phyloP scores from a whole-genome alignment of 2,329 filamentous ascomycete species.

The Diaporthe batatas region DNA sequence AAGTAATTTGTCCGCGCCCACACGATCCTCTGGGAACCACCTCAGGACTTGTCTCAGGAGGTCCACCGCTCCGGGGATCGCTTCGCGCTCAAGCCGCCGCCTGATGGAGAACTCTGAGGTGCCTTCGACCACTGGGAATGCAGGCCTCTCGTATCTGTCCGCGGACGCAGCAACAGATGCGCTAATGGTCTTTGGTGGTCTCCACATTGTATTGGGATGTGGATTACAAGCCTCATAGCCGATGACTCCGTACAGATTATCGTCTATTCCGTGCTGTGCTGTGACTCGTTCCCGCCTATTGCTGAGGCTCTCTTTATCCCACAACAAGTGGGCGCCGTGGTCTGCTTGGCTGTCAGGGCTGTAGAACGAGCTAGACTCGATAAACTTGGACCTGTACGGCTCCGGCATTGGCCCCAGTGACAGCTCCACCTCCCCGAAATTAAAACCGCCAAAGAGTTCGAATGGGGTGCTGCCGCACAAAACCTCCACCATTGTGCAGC shows the following conservation, averaged over 20 bases:
- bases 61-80: neutral
- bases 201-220: neutral
- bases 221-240: neutral
- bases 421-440: neutral
- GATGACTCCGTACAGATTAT: neutral
- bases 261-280: neutral
- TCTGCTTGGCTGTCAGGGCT: neutral
- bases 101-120: neutral
- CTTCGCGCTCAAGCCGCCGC: neutral
- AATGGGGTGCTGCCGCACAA: neutral
- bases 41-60: neutral
- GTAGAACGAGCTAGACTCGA: neutral
- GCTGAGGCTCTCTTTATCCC: neutral
- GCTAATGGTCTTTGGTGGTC: neutral
- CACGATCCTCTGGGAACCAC: slow-evolving; percentile 4
- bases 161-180: neutral
- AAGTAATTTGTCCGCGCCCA: neutral
- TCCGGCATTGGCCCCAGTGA: neutral
- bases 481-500: neutral
- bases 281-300: too few species aligned
- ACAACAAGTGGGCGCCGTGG: neutral
- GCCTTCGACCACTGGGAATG: neutral
- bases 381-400: neutral
- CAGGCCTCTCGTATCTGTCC: neutral
- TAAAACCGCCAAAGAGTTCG: neutral